Conservation (phyloP, 176 grass and related monocot genomes). For the Bonia amplexicaulis region DNA sequence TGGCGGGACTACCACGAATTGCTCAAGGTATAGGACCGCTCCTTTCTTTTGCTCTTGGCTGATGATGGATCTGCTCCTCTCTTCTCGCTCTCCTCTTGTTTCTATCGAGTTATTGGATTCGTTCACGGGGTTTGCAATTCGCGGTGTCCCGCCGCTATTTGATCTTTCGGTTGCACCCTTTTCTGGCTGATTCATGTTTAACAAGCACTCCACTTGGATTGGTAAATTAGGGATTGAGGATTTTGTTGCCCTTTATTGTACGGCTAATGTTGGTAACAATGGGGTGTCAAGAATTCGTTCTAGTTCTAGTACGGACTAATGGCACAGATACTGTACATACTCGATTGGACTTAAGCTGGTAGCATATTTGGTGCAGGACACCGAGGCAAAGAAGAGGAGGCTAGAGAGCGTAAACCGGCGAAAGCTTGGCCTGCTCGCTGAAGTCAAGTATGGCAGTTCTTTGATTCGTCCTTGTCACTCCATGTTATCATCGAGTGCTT, state of each 20-base stretch:
- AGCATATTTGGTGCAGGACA: conserved; percentile 37
- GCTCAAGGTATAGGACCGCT: conserved; percentile 28
- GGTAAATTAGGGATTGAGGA: not conserved
- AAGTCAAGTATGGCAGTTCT: conserved; percentile 59
- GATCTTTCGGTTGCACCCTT: not conserved
- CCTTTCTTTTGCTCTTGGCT: not conserved
- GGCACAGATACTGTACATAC: not conserved
- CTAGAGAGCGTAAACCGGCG: conserved; percentile 31
- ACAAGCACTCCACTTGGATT: not conserved
- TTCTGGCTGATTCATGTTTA: not conserved
- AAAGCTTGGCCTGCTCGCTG: conserved; percentile 41
- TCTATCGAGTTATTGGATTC: not conserved
- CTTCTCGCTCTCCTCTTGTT: not conserved
- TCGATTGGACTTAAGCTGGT: not conserved
- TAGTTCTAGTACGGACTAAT: not conserved
- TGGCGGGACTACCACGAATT: conserved; percentile 52
- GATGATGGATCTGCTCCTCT: not conserved
- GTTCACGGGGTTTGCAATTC: not conserved
- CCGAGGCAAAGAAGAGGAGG: conserved; percentile 58
- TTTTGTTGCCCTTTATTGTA: not conserved
- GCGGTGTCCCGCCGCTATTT: not conserved
- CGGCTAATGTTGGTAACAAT: not conserved
- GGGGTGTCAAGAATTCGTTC: not conserved
- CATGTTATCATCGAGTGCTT: not conserved
- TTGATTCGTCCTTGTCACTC: not conserved